Percentiles rank a stretch among this genome's conserved stretches.
Conservation (phyloP, 1,139 yeast genomes). For the Suhomyces atakaporum region DNA sequence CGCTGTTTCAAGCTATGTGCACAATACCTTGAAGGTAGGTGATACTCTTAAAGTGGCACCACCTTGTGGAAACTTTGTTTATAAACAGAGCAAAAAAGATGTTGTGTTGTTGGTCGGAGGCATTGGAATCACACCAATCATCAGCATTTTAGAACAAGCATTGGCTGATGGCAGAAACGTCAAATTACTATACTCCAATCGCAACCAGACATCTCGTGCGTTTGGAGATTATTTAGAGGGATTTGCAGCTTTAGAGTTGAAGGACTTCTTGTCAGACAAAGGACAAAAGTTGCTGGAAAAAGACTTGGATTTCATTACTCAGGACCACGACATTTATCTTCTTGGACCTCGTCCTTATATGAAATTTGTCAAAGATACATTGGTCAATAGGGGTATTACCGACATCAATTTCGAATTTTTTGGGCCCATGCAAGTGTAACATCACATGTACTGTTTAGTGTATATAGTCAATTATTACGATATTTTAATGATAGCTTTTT, state of each 20-base stretch:
- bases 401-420: slow-evolving; percentile 23
- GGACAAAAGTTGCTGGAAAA: slow-evolving; percentile 2
- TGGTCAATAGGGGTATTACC: slow-evolving; percentile 16
- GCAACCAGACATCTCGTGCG: slow-evolving; percentile 25
- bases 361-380: slow-evolving; percentile 27
- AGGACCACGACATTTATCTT: slow-evolving; percentile 31
- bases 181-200: slow-evolving; percentile 33
- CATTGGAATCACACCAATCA: slow-evolving; percentile 67
- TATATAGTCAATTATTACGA: too few species aligned
- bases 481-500: too few species aligned
- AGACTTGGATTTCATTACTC: slow-evolving; percentile 20
- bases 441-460: too few species aligned
- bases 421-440: slow-evolving; percentile 22
- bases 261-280: slow-evolving; percentile 24
- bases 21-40: slow-evolving; percentile 51
- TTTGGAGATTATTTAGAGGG: slow-evolving; percentile 27
- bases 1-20: slow-evolving; percentile 57
- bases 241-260: slow-evolving; percentile 22
- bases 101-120: slow-evolving; percentile 59
- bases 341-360: slow-evolving; percentile 41
- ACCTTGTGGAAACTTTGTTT: slow-evolving; percentile 59
- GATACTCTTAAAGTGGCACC: slow-evolving; percentile 54
- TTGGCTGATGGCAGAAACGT: slow-evolving; percentile 30
- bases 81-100: slow-evolving; percentile 31
- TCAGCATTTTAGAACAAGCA: slow-evolving; percentile 51